Base-by-base conservation (phyloP, 2,329 filamentous ascomycete species). In the Dryadomyces quercivorus region DNA sequence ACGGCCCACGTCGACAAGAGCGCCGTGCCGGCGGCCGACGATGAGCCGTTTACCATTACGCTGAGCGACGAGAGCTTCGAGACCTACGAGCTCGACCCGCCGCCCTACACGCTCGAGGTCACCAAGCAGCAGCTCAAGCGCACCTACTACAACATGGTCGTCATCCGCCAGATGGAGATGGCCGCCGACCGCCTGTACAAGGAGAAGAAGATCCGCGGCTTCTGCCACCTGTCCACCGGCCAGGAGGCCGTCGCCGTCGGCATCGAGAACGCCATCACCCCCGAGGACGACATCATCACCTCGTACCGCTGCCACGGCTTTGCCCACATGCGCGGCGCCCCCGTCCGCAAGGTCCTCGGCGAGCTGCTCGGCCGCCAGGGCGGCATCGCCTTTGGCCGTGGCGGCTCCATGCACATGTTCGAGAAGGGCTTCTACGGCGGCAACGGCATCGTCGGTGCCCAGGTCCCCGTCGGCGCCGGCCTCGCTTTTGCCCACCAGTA, bases 341-440 rank as follows among this genome's bases (percentile, higher is more conserved):
- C 83, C 61, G 85, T 96, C 66, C 86, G 90, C 68, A 89, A 87
- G 65, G 94, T 97, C 73, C 94, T 97, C 64, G 92, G 92, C 65
- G 92, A 97, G 77, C 81, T 97, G 63, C 82, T 98, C 55, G 93
- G 93, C 66, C 87, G 93, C 65, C 85, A 92, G 70, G 89, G 94
- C 72, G 93, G 93, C 75, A 96, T 98, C 67, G 87, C 93, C 59
- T 95, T 95, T 77, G 93, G 93, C 71, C 98, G 98, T 83, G 93
- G 93, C 72, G 93, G 93, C 62, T 96, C 91, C 61, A 98, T 98
- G 93, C 93, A 98, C 81, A 98, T 98, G 93, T 98, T 98, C 76
- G 77, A 90, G 64, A 91, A 90, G 73, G 88, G 88, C 61, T 98
- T 98, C 80, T 98, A 94, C 72, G 93, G 93, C 66, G 93, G 93